These are phyloP conservation scores for Mycosphaerella arachidis DNA, from an alignment of 2,329 filamentous ascomycete genomes.

Conservation along the genomic window DNA sequence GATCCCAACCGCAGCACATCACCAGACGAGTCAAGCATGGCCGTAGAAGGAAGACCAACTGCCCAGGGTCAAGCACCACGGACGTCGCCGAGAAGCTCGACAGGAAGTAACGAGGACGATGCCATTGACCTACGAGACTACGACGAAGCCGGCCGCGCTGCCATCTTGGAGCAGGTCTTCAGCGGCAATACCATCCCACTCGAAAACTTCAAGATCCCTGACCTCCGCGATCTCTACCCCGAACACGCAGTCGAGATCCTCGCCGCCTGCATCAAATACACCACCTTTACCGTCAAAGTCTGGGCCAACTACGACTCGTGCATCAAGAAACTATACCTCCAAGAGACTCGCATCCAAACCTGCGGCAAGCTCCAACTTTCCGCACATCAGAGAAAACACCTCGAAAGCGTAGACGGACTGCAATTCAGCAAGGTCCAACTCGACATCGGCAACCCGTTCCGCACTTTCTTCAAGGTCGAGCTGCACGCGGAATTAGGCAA, in stretches of 20 bases:
- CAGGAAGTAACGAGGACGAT: not conserved
- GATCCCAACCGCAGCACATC: not conserved
- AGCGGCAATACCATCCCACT: constrained; percentile 2
- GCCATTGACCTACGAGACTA: not conserved
- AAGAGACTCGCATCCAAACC: constrained; percentile 1
- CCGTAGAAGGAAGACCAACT: not conserved
- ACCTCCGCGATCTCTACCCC: not conserved
- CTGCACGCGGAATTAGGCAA: not conserved
- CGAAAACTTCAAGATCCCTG: constrained; percentile 2
- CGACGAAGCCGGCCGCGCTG: not conserved
- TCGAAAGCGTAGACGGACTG: not conserved
- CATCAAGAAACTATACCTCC: constrained; percentile 4
- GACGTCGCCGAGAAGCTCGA: not conserved
- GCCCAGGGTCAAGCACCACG: not conserved
- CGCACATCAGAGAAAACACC: constrained; percentile 2
- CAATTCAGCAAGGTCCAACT: constrained; percentile 10
- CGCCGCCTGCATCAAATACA: constrained; percentile 4
- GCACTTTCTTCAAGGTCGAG: constrained; percentile 2
- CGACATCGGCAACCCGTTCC: constrained; percentile 16
- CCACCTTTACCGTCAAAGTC: constrained; percentile 12
- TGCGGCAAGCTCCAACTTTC: constrained; percentile 12
- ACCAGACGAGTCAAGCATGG: not conserved
- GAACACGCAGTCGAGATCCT: constrained; percentile 9
- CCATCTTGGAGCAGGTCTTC: not conserved
- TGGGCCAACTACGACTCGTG: constrained; percentile 20